Base-by-base conservation (phyloP, 225 moss, liverwort and hornwort genomes). In the Climacium dendroides region DNA sequence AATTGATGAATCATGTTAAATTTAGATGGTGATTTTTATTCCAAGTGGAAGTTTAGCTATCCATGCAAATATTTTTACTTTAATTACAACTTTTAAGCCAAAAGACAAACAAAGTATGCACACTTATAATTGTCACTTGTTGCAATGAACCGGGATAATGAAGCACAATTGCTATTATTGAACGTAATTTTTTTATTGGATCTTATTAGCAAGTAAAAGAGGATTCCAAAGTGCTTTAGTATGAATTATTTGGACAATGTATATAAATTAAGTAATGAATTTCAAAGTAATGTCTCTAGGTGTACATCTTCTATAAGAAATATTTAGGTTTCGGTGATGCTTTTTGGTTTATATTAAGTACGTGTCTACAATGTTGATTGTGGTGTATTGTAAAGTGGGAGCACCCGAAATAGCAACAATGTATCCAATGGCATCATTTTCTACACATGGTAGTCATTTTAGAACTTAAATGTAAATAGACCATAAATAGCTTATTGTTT, bases 321-420 rank as follows among this genome's bases (percentile, higher is more conserved):
- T 28, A 71, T 25, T 0, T 9, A 71, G 9, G 9, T 28, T 26
- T 71, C 6, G 0, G 0, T 41, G 2, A 43, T 0, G 2, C 5
- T 43, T 26, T 26, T 71, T 16, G 16, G 9, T 43, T 3, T 5
- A 71, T 5, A 13, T 0, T 15, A 3, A 62, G 4, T 14, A 69
- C 24, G 24, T 69, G 4, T 41, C 41, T 2, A 41, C 26, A 15
- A 2, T 41, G 15, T 25, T 70, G 41, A 70, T 41, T 70, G 15
- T 15, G 3, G 0, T 41, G 8, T 9, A 48, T 45, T n/a, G n/a
- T n/a, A n/a, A n/a, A n/a, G n/a, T n/a, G n/a, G n/a, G n/a, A n/a
- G n/a, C n/a, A n/a, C n/a, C n/a, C n/a, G n/a, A n/a, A n/a, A n/a
- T n/a, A n/a, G n/a, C n/a, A n/a, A n/a, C n/a, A n/a, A n/a, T n/a